These are phyloP conservation scores for Spathaspora boniae DNA, from an alignment of 805 yeast species.

Conservation along the genomic window DNA sequence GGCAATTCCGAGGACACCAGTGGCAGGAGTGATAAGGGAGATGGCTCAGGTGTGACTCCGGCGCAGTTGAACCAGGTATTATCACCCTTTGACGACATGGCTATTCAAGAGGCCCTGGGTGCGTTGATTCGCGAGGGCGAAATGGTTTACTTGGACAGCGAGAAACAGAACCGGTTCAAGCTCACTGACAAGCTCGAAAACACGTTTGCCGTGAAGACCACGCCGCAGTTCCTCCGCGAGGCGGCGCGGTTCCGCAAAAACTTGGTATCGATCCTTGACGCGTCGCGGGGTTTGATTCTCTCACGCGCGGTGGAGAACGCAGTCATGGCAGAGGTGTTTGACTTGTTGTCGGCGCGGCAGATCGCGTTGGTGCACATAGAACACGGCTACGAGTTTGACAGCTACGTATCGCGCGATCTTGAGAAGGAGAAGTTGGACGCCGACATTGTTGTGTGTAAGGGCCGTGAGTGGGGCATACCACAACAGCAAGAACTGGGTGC, in stretches of 20 bases:
- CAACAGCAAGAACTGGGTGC: slow-evolving; percentile 1
- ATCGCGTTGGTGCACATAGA: slow-evolving; percentile 53
- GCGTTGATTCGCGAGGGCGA: slow-evolving; percentile 56
- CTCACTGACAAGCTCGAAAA: slow-evolving; percentile 52
- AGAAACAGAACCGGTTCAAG: slow-evolving; percentile 44
- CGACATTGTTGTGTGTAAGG: slow-evolving; percentile 45
- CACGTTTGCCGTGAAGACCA: slow-evolving; percentile 7
- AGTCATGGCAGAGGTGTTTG: slow-evolving; percentile 59
- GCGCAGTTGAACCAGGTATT: slow-evolving; percentile 49
- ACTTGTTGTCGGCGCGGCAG: slow-evolving; percentile 43
- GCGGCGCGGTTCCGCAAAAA: slow-evolving; percentile 46
- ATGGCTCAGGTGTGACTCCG: slow-evolving; percentile 46
- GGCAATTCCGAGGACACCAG: too few relatives aligned
- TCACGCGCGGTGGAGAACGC: slow-evolving; percentile 59
- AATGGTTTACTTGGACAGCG: slow-evolving; percentile 38
- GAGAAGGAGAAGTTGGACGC: slow-evolving; percentile 66
- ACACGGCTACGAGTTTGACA: slow-evolving; percentile 47
- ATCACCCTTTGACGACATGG: slow-evolving; percentile 38
- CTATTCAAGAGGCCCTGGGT: slow-evolving; percentile 19
- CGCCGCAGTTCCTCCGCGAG: slow-evolving; percentile 33
- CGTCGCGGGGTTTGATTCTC: slow-evolving; percentile 51
- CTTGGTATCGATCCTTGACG: slow-evolving; percentile 37
- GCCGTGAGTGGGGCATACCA: slow-evolving; percentile 9
- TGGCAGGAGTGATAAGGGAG: too few relatives aligned
- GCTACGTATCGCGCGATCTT: slow-evolving; percentile 73